A percentile compares a stretch with the other conserved stretches of the same genome.
Conservation (phyloP, 805 yeast genomes). For the Cyberlindnera meyerae region DNA sequence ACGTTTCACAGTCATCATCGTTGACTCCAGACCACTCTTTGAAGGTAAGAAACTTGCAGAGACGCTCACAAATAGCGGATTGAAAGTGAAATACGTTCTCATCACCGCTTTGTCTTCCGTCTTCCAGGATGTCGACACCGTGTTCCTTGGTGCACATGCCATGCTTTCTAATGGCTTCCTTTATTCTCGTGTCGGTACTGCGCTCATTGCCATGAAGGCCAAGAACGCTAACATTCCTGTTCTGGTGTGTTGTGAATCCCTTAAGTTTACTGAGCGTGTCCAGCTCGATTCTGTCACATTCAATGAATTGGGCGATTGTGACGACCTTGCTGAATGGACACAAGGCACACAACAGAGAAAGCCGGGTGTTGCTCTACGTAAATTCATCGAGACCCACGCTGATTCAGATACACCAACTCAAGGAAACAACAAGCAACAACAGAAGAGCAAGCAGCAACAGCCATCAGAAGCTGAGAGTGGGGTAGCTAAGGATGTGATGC, state of each 20-base stretch:
- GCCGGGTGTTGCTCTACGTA: slow-evolving; percentile 52
- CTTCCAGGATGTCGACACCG: slow-evolving; percentile 82
- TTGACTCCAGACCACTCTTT: slow-evolving; percentile 89
- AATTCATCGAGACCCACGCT: slow-evolving; percentile 43
- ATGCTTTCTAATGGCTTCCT: slow-evolving; percentile 92
- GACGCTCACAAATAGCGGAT: slow-evolving; percentile 54
- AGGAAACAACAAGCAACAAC: slow-evolving; percentile 23
- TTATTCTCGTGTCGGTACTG: slow-evolving; percentile 92
- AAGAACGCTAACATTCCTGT: slow-evolving; percentile 88
- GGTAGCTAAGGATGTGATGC: slow-evolving; percentile 32
- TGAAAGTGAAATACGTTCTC: slow-evolving; percentile 70
- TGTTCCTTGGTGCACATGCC: slow-evolving; percentile 94
- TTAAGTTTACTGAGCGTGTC: slow-evolving; percentile 91
- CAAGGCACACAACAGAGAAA: slow-evolving; percentile 44
- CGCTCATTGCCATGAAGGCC: slow-evolving; percentile 88
- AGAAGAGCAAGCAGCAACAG: slow-evolving; percentile 23
- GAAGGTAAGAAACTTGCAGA: slow-evolving; percentile 83
- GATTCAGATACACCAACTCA: slow-evolving; percentile 16
- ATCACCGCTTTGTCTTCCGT: slow-evolving; percentile 77
- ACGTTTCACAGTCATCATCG: slow-evolving; percentile 77
- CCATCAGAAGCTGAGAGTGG: slow-evolving; percentile 12
- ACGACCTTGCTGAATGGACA: slow-evolving; percentile 50
- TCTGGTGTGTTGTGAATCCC: slow-evolving; percentile 89
- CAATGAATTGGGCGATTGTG: slow-evolving; percentile 83
- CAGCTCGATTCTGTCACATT: slow-evolving; percentile 94